phyloP scores from a whole-genome alignment of 345 rosid species.

The Euclidium syriacum region DNA sequence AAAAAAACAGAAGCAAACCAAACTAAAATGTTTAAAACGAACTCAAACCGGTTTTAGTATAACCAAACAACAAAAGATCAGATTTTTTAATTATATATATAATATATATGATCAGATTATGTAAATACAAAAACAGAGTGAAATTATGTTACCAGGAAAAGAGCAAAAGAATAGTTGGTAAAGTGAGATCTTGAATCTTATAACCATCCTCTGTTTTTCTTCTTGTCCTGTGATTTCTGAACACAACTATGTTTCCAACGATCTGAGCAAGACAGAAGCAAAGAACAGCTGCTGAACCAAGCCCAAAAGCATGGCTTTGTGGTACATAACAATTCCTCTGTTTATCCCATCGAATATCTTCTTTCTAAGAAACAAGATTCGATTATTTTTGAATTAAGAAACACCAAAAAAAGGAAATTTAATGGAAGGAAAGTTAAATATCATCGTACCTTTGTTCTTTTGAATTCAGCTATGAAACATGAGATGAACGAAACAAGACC shows the following conservation, averaged over 20 bases:
- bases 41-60: neutral
- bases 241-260: constrained; percentile 44
- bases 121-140: neutral
- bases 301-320: constrained; percentile 39
- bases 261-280: constrained; percentile 50
- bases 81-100: neutral
- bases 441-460: constrained; percentile 51
- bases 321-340: constrained; percentile 53
- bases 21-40: neutral
- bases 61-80: neutral
- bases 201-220: constrained; percentile 19
- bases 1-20: neutral
- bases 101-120: too few species aligned
- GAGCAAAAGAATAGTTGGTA: constrained; percentile 33
- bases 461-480: constrained; percentile 59
- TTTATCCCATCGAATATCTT: constrained; percentile 55
- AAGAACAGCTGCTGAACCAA: constrained; percentile 49
- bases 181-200: constrained; percentile 17
- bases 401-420: neutral
- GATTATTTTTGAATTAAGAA: neutral
- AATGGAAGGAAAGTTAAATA: neutral
- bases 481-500: constrained; percentile 45
- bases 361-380: constrained; percentile 34
- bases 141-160: constrained; percentile 57
- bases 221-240: constrained; percentile 24